A percentile compares a stretch with the other conserved stretches of the same genome.
Evolutionary conservation across 495 filamentous ascomycete genomes (phyloP).

Genomic region (Tuber borchii): DNA sequence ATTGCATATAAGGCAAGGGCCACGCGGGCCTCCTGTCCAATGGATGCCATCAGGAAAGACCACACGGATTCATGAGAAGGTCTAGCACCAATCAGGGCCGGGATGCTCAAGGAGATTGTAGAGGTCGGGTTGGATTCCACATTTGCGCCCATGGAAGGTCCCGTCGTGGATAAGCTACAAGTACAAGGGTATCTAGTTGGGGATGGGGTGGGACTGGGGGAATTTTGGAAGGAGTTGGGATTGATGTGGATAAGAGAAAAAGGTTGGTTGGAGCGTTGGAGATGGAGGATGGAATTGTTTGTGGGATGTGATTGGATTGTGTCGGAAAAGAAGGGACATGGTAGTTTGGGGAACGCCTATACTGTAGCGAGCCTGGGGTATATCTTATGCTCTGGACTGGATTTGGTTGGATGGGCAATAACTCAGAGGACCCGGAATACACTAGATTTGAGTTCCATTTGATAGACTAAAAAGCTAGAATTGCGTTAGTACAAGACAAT

Average conservation of each 20-base stretch:
- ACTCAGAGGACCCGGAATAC: background rate
- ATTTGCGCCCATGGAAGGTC: slow-evolving; percentile 58
- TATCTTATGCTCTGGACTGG: background rate
- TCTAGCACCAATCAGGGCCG: slow-evolving; percentile 54
- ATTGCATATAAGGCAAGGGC: slow-evolving; percentile 88
- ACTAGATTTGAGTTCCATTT: background rate
- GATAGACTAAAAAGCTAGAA: background rate
- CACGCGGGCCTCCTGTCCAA: slow-evolving; percentile 66
- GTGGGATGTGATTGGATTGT: background rate
- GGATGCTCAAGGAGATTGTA: slow-evolving; percentile 60
- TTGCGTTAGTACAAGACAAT: background rate
- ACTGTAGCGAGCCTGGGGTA: background rate
- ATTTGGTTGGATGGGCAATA: background rate
- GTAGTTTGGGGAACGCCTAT: background rate
- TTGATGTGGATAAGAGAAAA: slow-evolving; percentile 44
- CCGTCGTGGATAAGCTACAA: slow-evolving; percentile 52
- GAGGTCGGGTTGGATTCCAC: slow-evolving; percentile 61
- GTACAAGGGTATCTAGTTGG: slow-evolving; percentile 48
- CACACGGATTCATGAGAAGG: slow-evolving; percentile 59
- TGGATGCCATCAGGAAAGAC: slow-evolving; percentile 56
- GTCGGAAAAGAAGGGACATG: background rate
- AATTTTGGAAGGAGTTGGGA: slow-evolving; percentile 57
- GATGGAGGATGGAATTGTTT: slow-evolving; percentile 13
- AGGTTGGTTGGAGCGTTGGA: slow-evolving; percentile 27
- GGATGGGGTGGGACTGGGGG: slow-evolving; percentile 56